Base-by-base conservation (phyloP, 2,329 filamentous ascomycete genomes). In the Geosmithia putterillii region DNA sequence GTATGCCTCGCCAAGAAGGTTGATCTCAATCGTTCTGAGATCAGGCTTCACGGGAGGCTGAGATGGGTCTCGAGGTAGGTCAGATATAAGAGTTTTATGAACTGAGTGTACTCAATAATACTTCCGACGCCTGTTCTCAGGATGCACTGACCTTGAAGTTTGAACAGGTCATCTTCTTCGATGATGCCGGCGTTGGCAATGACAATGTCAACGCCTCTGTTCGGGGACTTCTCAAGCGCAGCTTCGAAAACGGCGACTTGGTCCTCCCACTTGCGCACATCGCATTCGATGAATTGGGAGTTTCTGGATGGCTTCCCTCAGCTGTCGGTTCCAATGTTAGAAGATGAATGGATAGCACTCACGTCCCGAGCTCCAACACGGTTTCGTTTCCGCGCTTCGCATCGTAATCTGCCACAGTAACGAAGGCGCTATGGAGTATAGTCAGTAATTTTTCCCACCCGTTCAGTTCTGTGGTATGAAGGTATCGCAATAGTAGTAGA, bases 111-210 rank as follows among this genome's bases (percentile, higher is more conserved):
- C 23, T 10, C 10, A 25, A 25, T 10, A 57, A 56, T 22, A 54
- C 52, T 5, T 45, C 47, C 14, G 51, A 38, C 2, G 54, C 50
- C 14, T 41, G n/a, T 21, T 57, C 49, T 18, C 47, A 12, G 14
- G 39, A 34, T 4, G 25, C 5, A 46, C 52, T 32, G 23, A 59
- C 62, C 61, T 44, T 65, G 57, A 12, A 65, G 46, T 14, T 52
- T 55, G 58, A 61, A 67, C 18, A 69, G 40, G 38, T 55, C 56
- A 45, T 68, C 64, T 0, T 56, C 54, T 1, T 56, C 56, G 22
- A 52, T 58, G 22, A 70, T 66, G 10, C 68, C 67, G 1, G 67
- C 68, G 48, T 71, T 71, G 2, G 67, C 66, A 43, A 71, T 62
- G 12, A 71, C 68, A 12, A 70, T 50, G 44, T 70, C 66, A 19